These are phyloP conservation scores for Phialophora expanda DNA, from an alignment of 2,329 filamentous ascomycete genomes.

Conservation along the genomic window DNA sequence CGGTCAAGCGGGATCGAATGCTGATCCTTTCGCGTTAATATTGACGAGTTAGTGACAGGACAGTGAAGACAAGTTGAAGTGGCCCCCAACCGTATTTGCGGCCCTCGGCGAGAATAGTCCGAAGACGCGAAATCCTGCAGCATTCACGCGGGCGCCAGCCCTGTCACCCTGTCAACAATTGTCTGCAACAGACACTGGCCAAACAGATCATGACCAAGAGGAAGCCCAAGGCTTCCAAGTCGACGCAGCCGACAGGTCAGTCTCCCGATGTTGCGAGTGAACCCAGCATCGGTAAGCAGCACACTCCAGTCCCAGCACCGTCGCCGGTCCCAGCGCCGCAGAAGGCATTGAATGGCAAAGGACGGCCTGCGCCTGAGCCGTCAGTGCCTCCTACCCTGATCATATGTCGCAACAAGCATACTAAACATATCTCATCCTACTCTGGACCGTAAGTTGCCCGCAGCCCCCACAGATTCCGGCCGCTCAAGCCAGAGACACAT, in stretches of 20 bases:
- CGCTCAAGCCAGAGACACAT: not conserved
- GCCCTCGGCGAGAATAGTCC: not conserved
- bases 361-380: not conserved
- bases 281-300: conserved; percentile 1
- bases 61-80: not conserved
- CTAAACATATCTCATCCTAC: conserved; percentile 82
- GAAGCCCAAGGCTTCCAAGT: conserved; percentile 25
- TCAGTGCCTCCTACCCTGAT: conserved; percentile 58
- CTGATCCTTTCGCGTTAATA: not conserved
- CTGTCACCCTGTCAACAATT: conserved; percentile 1
- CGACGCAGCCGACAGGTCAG: conserved; percentile 15
- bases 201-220: conserved; percentile 30
- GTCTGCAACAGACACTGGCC: not conserved
- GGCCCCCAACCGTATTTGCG: not conserved
- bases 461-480: not conserved
- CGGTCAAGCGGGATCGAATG: not conserved
- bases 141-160: not conserved
- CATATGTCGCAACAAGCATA: conserved; percentile 77
- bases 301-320: conserved; percentile 7
- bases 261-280: not conserved
- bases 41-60: not conserved
- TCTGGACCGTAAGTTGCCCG: conserved; percentile 63
- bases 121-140: not conserved
- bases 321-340: not conserved
- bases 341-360: not conserved